Conservation (phyloP, 2,329 filamentous ascomycete genomes). For the Hirsutella thompsonii region DNA sequence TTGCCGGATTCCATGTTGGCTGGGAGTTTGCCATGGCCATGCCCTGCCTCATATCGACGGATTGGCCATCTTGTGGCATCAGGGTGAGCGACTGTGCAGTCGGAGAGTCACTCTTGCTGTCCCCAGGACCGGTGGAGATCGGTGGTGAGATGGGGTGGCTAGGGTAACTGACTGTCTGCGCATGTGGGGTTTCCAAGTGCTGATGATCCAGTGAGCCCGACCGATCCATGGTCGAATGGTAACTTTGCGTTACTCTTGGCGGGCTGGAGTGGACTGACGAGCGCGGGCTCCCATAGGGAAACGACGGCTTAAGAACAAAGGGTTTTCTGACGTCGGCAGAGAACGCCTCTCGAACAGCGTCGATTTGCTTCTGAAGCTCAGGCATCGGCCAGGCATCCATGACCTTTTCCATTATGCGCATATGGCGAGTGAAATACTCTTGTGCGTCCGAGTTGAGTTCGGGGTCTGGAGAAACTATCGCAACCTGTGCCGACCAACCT, state of each 20-base stretch:
- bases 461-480: slow-evolving; percentile 84
- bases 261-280: slow-evolving; percentile 51
- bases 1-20: slow-evolving; percentile 68
- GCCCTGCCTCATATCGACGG: slow-evolving; percentile 35
- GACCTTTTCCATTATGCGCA: slow-evolving; percentile 83
- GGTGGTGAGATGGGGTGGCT: slow-evolving; percentile 69
- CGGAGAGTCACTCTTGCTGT: slow-evolving; percentile 67
- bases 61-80: slow-evolving; percentile 50
- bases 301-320: slow-evolving; percentile 78
- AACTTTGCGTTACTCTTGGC: slow-evolving; percentile 36
- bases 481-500: slow-evolving; percentile 44
- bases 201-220: slow-evolving; percentile 36
- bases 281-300: slow-evolving; percentile 74
- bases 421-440: slow-evolving; percentile 83
- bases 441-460: slow-evolving; percentile 75
- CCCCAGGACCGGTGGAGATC: slow-evolving; percentile 58
- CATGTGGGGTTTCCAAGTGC: slow-evolving; percentile 37
- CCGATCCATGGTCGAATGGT: slow-evolving; percentile 31
- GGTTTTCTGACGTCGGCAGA: slow-evolving; percentile 74
- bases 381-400: slow-evolving; percentile 76
- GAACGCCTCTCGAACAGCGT: slow-evolving; percentile 80
- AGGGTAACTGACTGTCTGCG: slow-evolving; percentile 52
- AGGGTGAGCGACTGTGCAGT: slow-evolving; percentile 59
- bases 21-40: slow-evolving; percentile 54
- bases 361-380: slow-evolving; percentile 81